Conservation (phyloP, 306 rosid genomes). For the Prunus campanulata region DNA sequence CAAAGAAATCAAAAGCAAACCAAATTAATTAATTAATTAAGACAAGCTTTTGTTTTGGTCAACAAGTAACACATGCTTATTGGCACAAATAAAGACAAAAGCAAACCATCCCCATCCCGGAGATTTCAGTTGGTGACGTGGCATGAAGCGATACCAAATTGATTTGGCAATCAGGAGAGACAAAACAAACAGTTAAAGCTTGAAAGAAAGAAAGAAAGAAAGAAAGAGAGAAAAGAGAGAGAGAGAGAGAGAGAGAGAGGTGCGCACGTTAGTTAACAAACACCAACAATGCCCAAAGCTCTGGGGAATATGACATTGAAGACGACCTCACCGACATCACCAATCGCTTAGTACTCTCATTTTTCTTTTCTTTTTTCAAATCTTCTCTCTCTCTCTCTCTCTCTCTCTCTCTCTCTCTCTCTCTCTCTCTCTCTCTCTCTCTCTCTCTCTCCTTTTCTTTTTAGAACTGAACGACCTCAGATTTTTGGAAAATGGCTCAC, state of each 20-base stretch:
- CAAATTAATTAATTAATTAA: not conserved
- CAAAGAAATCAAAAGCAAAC: not conserved
- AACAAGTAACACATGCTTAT: not conserved
- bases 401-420: not conserved
- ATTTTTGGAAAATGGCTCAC: conserved; percentile 25
- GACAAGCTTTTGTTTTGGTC: not conserved
- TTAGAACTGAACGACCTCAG: conserved; percentile 23
- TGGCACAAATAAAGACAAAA: conserved; percentile 38
- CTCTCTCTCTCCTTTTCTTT: not conserved
- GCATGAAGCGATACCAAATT: conserved; percentile 12
- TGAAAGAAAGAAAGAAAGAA: not conserved
- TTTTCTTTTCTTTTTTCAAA: not conserved
- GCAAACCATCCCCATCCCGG: conserved; percentile 46
- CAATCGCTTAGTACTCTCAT: conserved; percentile 11
- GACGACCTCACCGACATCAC: conserved; percentile 11
- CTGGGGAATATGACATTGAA: conserved; percentile 36
- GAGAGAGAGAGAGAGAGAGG: conserved; percentile 16
- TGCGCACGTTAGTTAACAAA: conserved; percentile 38
- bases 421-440: not conserved
- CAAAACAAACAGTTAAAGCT: conserved; percentile 18
- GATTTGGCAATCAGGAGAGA: conserved; percentile 19
- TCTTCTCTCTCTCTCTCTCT: not conserved
- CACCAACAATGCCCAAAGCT: conserved; percentile 15
- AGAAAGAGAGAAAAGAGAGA: not conserved
- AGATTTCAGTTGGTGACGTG: conserved; percentile 66